Base-by-base conservation (phyloP, 2,329 filamentous ascomycete species). In the Uncinocarpus reesii region DNA sequence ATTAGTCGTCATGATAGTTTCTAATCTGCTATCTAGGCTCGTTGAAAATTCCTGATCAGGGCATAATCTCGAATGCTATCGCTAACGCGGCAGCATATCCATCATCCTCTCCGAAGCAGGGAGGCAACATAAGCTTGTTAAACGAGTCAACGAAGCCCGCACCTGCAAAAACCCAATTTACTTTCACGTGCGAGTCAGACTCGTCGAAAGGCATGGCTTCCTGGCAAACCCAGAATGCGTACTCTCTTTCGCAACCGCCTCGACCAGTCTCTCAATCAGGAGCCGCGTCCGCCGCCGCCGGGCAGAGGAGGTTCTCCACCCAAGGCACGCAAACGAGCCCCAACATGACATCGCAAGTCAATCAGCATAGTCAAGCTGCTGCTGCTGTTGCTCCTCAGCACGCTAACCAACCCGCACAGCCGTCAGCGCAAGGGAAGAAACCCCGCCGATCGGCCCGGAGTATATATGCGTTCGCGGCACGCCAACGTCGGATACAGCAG, bases 161-260 rank as follows among this genome's bases (percentile, higher is more conserved):
- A 29, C 80, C 85, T 3, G 78, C 83, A 4, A 86, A 88, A 49
- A 84, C 85, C 0, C 87, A 95, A 58, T 98, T 98, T 64, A 98
- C 92, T 7, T 98, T 98, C 62, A 94, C 87, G 10, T 95, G 88
- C 66, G 86, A 93, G 59, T 90, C 89, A 1, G 87, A 92, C 62
- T 86, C 88, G 31, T 82, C 86, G 1, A 86, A 83, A 51, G 80
- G 83, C 48, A 78, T 87, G 63, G 80, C 81, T 44, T 41, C 45
- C 13, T 86, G 84, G 81, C 84, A 85, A 36, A 79, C 81, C 60
- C 71, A 75, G 52, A 72, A 69, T 54, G 54, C 63, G 42, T 64
- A 69, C 60, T 57, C 64, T 23, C 55, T 68, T 20, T 65, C 65
- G 7, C 67, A 65, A 40, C 55, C 60, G 23, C 62, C 63, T 28